phyloP scores from a whole-genome alignment of 768 basidiomycete species.

The Suillus variegatus region DNA sequence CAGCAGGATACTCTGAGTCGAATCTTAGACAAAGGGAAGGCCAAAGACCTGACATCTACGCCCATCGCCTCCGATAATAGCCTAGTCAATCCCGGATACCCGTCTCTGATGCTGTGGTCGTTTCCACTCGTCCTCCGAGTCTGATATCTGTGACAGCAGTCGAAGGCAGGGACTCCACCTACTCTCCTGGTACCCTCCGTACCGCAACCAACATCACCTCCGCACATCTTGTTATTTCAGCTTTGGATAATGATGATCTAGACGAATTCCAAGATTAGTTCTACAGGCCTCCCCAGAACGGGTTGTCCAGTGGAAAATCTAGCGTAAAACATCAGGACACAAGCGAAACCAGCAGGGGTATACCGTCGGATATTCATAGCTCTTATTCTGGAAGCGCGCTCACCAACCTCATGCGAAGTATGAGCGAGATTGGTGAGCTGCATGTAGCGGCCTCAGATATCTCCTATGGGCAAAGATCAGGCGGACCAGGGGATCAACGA shows the following conservation, averaged over 20 bases:
- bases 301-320: background rate
- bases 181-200: constrained; percentile 12
- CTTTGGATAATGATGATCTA: constrained; percentile 64
- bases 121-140: background rate
- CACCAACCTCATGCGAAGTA: constrained; percentile 39
- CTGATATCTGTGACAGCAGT: background rate
- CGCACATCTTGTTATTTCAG: constrained; percentile 37
- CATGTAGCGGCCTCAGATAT: constrained; percentile 18
- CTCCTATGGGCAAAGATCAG: constrained; percentile 15
- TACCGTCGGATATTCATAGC: constrained; percentile 32
- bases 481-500: constrained; percentile 6
- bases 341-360: constrained; percentile 13
- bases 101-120: background rate
- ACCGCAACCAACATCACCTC: constrained; percentile 39
- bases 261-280: constrained; percentile 78
- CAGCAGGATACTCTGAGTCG: constrained; percentile 16
- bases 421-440: constrained; percentile 37
- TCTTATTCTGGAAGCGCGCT: constrained; percentile 38
- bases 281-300: constrained; percentile 46
- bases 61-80: background rate
- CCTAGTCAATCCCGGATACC: background rate
- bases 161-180: background rate
- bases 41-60: background rate
- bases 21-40: constrained; percentile 1
- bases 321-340: constrained; percentile 8